These are phyloP conservation scores for Ustilago curta DNA, from an alignment of 1,284 basidiomycete genomes.

Conservation along the genomic window DNA sequence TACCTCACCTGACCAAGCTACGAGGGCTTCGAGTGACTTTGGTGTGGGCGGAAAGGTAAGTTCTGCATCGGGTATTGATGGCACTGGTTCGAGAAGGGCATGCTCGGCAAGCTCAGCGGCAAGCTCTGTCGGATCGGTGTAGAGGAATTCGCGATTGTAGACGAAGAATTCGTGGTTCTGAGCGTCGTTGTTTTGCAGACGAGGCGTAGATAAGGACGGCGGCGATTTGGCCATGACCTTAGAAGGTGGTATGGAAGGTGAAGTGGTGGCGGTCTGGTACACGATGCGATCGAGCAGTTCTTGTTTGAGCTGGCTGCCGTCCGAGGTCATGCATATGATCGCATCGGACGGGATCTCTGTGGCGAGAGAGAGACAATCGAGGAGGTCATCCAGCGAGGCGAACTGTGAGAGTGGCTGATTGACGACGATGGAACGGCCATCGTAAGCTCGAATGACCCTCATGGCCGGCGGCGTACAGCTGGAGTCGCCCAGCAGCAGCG, in stretches of 20 bases:
- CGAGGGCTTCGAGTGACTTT: conserved; percentile 50
- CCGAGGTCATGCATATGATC: conserved; percentile 66
- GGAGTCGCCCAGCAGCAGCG: background rate
- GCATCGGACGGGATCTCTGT: conserved; percentile 64
- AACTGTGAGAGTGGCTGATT: conserved; percentile 62
- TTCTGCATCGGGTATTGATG: conserved; percentile 35
- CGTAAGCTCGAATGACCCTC: conserved; percentile 62
- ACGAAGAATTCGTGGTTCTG: conserved; percentile 59
- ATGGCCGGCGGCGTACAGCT: conserved; percentile 30
- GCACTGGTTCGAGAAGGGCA: conserved; percentile 34
- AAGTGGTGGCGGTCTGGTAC: conserved; percentile 17
- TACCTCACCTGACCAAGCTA: conserved; percentile 51
- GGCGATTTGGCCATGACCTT: conserved; percentile 9
- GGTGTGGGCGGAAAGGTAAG: conserved; percentile 55
- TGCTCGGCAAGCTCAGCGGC: conserved; percentile 55
- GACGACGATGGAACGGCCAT: conserved; percentile 62
- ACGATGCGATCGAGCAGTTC: conserved; percentile 54
- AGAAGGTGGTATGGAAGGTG: conserved; percentile 18
- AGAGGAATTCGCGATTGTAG: conserved; percentile 67
- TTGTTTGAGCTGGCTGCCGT: conserved; percentile 62
- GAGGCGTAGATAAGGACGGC: conserved; percentile 17
- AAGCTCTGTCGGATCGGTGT: conserved; percentile 56
- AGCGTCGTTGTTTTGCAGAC: conserved; percentile 3
- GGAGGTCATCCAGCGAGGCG: conserved; percentile 59
- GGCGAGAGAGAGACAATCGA: conserved; percentile 65